These are phyloP conservation scores for Mycosphaerelloides madeirae DNA, from an alignment of 2,329 filamentous ascomycete genomes.

Conservation along the genomic window DNA sequence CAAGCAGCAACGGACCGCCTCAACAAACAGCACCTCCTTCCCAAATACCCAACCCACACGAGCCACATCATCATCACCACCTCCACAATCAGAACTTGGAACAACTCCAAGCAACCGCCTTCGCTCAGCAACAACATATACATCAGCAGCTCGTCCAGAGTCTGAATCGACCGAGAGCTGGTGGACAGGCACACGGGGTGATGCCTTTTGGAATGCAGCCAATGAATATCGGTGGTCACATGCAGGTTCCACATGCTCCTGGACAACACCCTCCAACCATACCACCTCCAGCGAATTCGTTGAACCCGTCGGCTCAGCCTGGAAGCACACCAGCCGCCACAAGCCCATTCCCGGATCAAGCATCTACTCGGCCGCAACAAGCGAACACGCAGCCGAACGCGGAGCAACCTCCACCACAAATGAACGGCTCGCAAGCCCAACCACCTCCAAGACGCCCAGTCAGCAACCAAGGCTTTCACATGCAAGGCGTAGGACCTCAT, in stretches of 20 bases:
- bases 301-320: background rate
- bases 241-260: slow-evolving; percentile 1
- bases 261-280: background rate
- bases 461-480: slow-evolving; percentile 25
- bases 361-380: background rate
- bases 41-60: background rate
- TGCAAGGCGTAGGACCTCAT: slow-evolving; percentile 27
- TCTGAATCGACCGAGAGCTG: no score
- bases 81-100: background rate
- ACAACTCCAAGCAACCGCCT: slow-evolving; percentile 1
- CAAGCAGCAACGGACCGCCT: slow-evolving; percentile 10
- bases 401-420: background rate
- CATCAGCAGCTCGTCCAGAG: slow-evolving; percentile 1
- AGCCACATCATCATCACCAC: background rate
- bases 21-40: slow-evolving; percentile 2
- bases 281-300: no score
- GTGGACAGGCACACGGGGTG: background rate
- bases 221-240: slow-evolving; percentile 2
- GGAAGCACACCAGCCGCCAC: background rate
- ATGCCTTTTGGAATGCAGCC: slow-evolving; percentile 12
- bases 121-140: slow-evolving; percentile 2
- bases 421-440: slow-evolving; percentile 3
- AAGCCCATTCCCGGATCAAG: background rate
- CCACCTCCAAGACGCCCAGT: slow-evolving; percentile 14
- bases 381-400: background rate